These are phyloP conservation scores for Priceomyces melissophilus DNA, from an alignment of 805 yeast genomes.

Conservation along the genomic window DNA sequence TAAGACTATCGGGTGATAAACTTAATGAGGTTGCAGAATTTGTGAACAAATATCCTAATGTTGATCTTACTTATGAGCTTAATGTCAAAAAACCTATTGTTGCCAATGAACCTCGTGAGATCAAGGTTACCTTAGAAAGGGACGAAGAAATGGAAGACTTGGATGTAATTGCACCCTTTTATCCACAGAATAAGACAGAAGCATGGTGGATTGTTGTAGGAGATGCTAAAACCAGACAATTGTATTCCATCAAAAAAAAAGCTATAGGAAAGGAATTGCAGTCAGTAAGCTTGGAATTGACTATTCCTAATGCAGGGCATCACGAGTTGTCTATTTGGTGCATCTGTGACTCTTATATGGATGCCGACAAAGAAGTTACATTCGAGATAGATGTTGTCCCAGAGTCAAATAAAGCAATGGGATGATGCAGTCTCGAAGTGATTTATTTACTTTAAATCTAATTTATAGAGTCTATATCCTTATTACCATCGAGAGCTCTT, in stretches of 20 bases:
- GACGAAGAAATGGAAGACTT: slow-evolving; percentile 77
- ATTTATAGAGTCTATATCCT: too few relatives aligned
- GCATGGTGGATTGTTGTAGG: slow-evolving; percentile 91
- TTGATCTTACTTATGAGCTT: slow-evolving; percentile 62
- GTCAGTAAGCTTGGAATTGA: slow-evolving; percentile 49
- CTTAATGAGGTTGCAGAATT: slow-evolving; percentile 74
- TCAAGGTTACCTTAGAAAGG: slow-evolving; percentile 51
- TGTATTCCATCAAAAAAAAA: slow-evolving; percentile 72
- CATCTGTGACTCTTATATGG: slow-evolving; percentile 88
- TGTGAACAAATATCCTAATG: slow-evolving; percentile 85
- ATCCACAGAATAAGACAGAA: slow-evolving; percentile 60
- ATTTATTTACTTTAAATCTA: too few relatives aligned
- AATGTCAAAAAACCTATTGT: slow-evolving; percentile 38
- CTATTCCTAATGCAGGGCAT: slow-evolving; percentile 57
- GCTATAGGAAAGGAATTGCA: slow-evolving; percentile 51
- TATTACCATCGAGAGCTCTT: too few relatives aligned
- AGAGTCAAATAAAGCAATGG: slow-evolving; percentile 10
- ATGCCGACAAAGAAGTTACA: slow-evolving; percentile 80
- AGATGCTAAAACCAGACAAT: slow-evolving; percentile 51
- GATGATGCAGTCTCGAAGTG: too few relatives aligned
- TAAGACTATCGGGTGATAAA: slow-evolving; percentile 49
- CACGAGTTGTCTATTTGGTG: slow-evolving; percentile 74
- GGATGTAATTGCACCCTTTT: slow-evolving; percentile 54
- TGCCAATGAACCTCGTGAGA: slow-evolving; percentile 46
- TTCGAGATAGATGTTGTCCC: slow-evolving; percentile 46